These are phyloP conservation scores for Amanita rimosa DNA, from an alignment of 768 basidiomycete genomes.

Conservation along the genomic window DNA sequence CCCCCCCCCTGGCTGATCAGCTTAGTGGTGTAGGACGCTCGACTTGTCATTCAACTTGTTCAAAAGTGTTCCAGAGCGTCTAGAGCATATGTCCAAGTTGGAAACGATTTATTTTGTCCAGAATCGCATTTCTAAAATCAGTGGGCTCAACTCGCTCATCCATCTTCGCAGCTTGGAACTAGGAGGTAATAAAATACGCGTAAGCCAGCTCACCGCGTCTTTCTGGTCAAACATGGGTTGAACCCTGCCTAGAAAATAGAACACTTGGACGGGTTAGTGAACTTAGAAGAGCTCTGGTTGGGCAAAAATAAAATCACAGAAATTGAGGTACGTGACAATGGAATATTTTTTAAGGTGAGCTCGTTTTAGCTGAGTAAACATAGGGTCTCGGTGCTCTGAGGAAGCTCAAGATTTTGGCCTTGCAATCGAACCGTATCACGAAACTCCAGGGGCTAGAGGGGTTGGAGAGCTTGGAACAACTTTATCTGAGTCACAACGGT, in stretches of 20 bases:
- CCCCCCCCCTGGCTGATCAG: neutral
- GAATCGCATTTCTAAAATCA: constrained; percentile 82
- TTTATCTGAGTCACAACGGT: constrained; percentile 94
- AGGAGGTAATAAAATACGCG: constrained; percentile 88
- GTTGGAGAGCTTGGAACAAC: constrained; percentile 67
- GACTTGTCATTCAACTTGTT: constrained; percentile 96
- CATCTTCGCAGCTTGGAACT: constrained; percentile 79
- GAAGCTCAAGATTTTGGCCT: constrained; percentile 72
- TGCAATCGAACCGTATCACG: constrained; percentile 91
- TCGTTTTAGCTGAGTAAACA: neutral
- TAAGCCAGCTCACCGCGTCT: constrained; percentile 23
- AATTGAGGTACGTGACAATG: constrained; percentile 51
- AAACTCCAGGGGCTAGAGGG: constrained; percentile 74
- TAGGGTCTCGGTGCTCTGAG: constrained; percentile 65
- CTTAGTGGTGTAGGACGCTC: constrained; percentile 40
- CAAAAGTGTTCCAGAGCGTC: constrained; percentile 51
- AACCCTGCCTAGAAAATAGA: constrained; percentile 64
- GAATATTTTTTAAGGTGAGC: neutral
- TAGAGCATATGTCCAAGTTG: constrained; percentile 49
- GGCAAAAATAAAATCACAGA: constrained; percentile 95
- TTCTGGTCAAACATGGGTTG: constrained; percentile 1
- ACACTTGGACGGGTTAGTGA: constrained; percentile 66
- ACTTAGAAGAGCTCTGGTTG: constrained; percentile 89
- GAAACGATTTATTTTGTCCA: constrained; percentile 89
- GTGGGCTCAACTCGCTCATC: constrained; percentile 40